Evolutionary conservation across 2,329 filamentous ascomycete genomes (phyloP).

Genomic region (Ophiocordyceps robertsii): DNA sequence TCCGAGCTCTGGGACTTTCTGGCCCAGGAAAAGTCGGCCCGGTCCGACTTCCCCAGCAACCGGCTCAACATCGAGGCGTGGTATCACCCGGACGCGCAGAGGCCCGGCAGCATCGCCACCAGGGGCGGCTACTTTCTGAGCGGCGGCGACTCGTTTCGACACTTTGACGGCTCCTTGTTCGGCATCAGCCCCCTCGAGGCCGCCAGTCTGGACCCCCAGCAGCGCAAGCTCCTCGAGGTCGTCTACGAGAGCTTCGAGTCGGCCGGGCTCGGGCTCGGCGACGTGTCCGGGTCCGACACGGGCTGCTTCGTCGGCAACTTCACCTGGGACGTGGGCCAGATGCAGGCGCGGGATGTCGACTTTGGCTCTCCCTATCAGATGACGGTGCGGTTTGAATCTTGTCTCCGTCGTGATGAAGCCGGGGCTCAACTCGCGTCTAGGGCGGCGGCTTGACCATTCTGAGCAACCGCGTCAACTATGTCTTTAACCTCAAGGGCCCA

Average conservation of each 20-base stretch:
- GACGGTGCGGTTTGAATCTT: no score
- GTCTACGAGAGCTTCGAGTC: constrained; percentile 6
- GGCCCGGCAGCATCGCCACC: no score
- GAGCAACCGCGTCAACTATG: constrained; percentile 38
- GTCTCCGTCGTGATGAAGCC: no score
- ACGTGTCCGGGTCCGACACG: neutral
- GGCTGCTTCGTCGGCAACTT: no score
- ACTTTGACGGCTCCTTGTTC: constrained; percentile 13
- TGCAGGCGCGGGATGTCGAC: constrained; percentile 3
- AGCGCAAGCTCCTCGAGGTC: constrained; percentile 16
- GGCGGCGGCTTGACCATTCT: constrained; percentile 19
- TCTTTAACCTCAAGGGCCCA: constrained; percentile 37
- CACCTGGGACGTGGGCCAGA: constrained; percentile 4
- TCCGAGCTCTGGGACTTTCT: no score
- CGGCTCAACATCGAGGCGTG: no score
- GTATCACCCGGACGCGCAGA: no score
- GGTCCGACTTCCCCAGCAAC: no score
- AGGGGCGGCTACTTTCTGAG: no score
- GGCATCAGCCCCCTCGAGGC: constrained; percentile 11
- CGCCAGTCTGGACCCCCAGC: constrained; percentile 17
- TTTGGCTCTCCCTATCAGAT: no score
- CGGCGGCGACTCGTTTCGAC: neutral
- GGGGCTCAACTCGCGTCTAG: neutral
- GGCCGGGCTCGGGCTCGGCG: constrained; percentile 2
- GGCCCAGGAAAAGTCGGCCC: no score